Evolutionary conservation across 331 rosid species (phyloP), one percentile per base, ranked within the genome.

Genomic region (Spiraea crenata): DNA sequence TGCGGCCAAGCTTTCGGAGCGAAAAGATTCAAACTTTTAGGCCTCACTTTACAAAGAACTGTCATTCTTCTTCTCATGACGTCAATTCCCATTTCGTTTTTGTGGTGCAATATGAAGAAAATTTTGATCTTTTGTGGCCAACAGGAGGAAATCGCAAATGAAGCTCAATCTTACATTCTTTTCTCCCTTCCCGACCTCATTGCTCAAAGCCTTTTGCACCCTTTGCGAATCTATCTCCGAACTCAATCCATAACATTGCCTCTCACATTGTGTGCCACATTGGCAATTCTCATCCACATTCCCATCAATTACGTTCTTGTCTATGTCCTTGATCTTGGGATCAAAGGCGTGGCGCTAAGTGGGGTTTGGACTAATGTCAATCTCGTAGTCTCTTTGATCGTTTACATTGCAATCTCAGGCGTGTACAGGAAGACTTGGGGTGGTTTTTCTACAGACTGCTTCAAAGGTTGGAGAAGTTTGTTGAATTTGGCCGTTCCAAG

Each of bases 1-100:
- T 91, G 97, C 1, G 92, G 89, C 8, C 97, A 91, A 48, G 97
- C 96, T 69, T 91, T 85, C 25, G 97, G 97, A 16, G 97, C 97
- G 4, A 86, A 85, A 64, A 82, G 89, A 66, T 83, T 67, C 87
- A 91, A 88, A 72, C 89, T 91, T 20, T 13, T 91, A 1, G 90
- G 92, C 69, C 82, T 79, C 0, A 65, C 91, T 15, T 48, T 88
- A 82, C 97, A 83, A 55, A 85, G 84, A 45, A 91, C 92, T 0
- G 69, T 80, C n/a, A 42, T 85, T 57, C 80, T 91, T 20, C 97
- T 91, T 45, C 74, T 88, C 6, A 13, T 85, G 1, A 85, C 83
- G 63, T 91, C 97, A 3, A 5, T 74, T 5, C 84, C 86, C 15
- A 75, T 88, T 3, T 38, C 96, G 14, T n/a, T 80, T 55, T 25